phyloP scores from a whole-genome alignment of 805 yeast genomes.

The Wickerhamomyces tratensis region DNA sequence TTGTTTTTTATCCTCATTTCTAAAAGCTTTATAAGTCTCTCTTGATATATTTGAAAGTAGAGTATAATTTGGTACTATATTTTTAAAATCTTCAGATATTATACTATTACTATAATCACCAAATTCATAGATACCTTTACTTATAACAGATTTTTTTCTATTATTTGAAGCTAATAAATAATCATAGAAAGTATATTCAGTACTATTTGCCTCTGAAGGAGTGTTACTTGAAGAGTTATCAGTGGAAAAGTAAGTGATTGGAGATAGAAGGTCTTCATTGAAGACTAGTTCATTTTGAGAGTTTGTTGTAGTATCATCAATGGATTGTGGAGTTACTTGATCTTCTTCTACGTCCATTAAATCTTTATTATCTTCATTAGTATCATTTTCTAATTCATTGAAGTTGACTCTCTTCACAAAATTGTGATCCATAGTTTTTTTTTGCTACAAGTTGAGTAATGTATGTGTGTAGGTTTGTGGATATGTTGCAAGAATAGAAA shows the following conservation, averaged over 20 bases:
- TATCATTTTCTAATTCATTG: too few relatives aligned
- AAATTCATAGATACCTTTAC: slow-evolving; percentile 7
- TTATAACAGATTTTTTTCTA: slow-evolving; percentile 2
- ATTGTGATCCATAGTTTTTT: too few relatives aligned
- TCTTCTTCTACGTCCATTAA: too few relatives aligned
- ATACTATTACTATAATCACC: slow-evolving; percentile 3
- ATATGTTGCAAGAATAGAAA: too few relatives aligned
- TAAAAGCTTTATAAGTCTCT: slow-evolving; percentile 13
- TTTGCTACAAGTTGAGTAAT: too few relatives aligned
- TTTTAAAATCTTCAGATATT: slow-evolving; percentile 3
- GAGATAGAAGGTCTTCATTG: slow-evolving; percentile 7
- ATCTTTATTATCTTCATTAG: too few relatives aligned
- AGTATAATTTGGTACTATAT: slow-evolving; percentile 9
- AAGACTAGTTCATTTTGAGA: too few relatives aligned
- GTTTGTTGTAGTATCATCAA: too few relatives aligned
- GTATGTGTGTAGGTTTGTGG: too few relatives aligned
- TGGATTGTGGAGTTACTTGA: too few relatives aligned
- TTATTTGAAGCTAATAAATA: slow-evolving; percentile 5
- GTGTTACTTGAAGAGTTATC: slow-evolving; percentile 1
- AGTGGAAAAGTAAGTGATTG: slow-evolving; percentile 8
- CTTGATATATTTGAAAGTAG: slow-evolving; percentile 11
- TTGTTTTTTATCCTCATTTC: slow-evolving; percentile 5
- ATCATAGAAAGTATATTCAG: slow-evolving; percentile 6
- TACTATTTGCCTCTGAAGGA: slow-evolving; percentile 1
- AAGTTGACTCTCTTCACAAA: too few relatives aligned